Conservation (phyloP, 176 grass and related monocot species). For the Tillandsia leiboldiana region DNA sequence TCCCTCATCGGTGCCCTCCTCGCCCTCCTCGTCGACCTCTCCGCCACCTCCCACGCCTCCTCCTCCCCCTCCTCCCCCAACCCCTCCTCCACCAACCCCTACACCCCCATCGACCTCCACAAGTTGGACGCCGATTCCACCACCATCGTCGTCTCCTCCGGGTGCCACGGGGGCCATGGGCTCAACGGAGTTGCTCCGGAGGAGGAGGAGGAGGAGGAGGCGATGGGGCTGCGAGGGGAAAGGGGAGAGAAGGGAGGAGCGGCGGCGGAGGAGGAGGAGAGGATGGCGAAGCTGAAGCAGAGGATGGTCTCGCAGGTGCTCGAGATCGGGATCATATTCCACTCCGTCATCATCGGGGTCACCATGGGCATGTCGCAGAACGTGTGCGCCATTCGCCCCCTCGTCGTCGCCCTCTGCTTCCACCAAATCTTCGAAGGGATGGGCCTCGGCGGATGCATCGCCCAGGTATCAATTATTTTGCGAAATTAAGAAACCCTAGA, state of each 20-base stretch:
- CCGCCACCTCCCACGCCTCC: constrained; percentile 56
- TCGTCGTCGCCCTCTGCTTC: constrained; percentile 79
- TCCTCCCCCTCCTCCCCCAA: neutral
- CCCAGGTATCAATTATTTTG: constrained; percentile 37
- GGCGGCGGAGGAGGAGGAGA: constrained; percentile 38
- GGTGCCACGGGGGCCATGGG: constrained; percentile 52
- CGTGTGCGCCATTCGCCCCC: constrained; percentile 65
- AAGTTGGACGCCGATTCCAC: neutral
- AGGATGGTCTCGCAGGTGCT: constrained; percentile 94
- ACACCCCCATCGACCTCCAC: constrained; percentile 41
- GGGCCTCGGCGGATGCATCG: constrained; percentile 95
- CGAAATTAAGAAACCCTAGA: neutral
- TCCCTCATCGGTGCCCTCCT: constrained; percentile 77
- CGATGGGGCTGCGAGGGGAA: neutral
- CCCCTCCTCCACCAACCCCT: constrained; percentile 20
- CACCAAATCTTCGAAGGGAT: constrained; percentile 98
- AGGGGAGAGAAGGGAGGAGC: neutral
- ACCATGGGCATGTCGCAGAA: constrained; percentile 91
- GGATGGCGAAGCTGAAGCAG: constrained; percentile 68
- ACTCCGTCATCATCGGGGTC: constrained; percentile 82
- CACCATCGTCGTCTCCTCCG: constrained; percentile 11
- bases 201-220: constrained; percentile 20
- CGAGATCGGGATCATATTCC: constrained; percentile 92
- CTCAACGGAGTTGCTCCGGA: constrained; percentile 24
- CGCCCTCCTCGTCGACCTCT: constrained; percentile 83